A percentile compares a stretch with the other conserved stretches of the same genome.
phyloP scores from a whole-genome alignment of 2,329 filamentous ascomycete genomes.

The Penicillium sp. region DNA sequence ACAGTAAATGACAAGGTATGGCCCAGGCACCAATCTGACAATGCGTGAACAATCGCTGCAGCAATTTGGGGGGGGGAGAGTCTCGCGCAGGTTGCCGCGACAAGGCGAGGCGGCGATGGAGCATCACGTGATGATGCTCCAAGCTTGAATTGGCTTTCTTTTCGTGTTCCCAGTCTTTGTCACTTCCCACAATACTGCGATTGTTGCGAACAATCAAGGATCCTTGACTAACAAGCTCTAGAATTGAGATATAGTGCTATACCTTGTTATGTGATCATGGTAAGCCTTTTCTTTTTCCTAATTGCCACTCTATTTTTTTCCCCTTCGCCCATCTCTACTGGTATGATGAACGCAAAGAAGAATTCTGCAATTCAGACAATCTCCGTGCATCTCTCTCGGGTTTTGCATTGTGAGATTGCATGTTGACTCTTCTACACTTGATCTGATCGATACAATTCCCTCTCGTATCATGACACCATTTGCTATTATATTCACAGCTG shows the following conservation, averaged over 20 bases:
- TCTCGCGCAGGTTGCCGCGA: not conserved
- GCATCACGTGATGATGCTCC: constrained; percentile 10
- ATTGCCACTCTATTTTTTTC: constrained; percentile 11
- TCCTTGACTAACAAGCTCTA: not conserved
- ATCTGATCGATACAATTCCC: constrained; percentile 37
- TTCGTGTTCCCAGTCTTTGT: not conserved
- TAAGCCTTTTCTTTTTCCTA: constrained; percentile 4
- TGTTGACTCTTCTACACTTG: constrained; percentile 53
- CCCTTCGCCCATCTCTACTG: not conserved
- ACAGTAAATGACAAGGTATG: constrained; percentile 6
- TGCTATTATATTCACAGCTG: constrained; percentile 7
- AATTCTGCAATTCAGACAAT: constrained; percentile 52
- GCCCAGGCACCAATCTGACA: not conserved
- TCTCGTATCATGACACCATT: not conserved
- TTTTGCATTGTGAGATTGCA: constrained; percentile 41
- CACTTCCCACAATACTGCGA: not conserved
- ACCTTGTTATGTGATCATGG: not conserved
- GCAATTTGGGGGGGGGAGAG: not conserved
- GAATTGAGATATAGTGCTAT: not conserved
- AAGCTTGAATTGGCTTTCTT: not conserved
- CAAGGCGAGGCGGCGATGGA: constrained; percentile 9
- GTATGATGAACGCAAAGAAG: constrained; percentile 44
- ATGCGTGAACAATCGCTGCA: not conserved
- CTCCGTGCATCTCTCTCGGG: constrained; percentile 31
- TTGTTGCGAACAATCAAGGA: not conserved